Percentiles rank a stretch among this genome's conserved stretches.
phyloP scores from a whole-genome alignment of 2,329 filamentous ascomycete genomes.

The Arthrobotrys megalospora region DNA sequence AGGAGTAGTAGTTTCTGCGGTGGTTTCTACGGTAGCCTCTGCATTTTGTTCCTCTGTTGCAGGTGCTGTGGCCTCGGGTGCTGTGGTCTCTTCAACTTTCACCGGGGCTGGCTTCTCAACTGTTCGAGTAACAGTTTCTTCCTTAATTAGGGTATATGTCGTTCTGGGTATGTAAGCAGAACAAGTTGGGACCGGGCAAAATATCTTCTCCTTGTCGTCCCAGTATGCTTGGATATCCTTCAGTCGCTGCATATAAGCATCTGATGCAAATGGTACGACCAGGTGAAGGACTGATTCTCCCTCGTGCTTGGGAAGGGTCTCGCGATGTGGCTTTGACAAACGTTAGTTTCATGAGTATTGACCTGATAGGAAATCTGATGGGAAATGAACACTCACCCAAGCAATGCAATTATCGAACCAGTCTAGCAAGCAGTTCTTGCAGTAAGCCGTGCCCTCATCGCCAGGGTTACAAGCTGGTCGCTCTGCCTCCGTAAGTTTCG shows the following conservation, averaged over 20 bases:
- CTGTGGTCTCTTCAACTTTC: constrained; percentile 3
- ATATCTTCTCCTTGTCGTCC: constrained; percentile 53
- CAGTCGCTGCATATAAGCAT: constrained; percentile 28
- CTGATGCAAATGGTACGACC: constrained; percentile 41
- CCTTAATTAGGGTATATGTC: constrained; percentile 26
- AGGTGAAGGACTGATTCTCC: constrained; percentile 35
- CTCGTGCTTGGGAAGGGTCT: constrained; percentile 37
- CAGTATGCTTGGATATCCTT: constrained; percentile 51
- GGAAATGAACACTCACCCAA: constrained; percentile 29
- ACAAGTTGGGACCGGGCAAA: constrained; percentile 50
- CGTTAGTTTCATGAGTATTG: constrained; percentile 12
- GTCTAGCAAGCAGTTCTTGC: constrained; percentile 47
- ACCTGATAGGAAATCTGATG: neutral
- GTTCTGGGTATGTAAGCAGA: constrained; percentile 39
- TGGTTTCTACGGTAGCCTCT: constrained; percentile 3
- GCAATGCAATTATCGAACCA: constrained; percentile 52
- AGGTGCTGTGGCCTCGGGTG: neutral
- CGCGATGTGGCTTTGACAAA: constrained; percentile 45
- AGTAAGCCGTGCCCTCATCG: constrained; percentile 40
- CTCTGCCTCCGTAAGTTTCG: constrained; percentile 26
- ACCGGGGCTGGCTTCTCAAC: constrained; percentile 8
- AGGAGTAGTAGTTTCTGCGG: constrained; percentile 2
- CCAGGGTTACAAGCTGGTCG: constrained; percentile 47
- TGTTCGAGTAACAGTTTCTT: constrained; percentile 24
- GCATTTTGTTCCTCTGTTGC: constrained; percentile 22